phyloP scores from a whole-genome alignment of 495 filamentous ascomycete species.

The Hypoxylon lienhwacheense region DNA sequence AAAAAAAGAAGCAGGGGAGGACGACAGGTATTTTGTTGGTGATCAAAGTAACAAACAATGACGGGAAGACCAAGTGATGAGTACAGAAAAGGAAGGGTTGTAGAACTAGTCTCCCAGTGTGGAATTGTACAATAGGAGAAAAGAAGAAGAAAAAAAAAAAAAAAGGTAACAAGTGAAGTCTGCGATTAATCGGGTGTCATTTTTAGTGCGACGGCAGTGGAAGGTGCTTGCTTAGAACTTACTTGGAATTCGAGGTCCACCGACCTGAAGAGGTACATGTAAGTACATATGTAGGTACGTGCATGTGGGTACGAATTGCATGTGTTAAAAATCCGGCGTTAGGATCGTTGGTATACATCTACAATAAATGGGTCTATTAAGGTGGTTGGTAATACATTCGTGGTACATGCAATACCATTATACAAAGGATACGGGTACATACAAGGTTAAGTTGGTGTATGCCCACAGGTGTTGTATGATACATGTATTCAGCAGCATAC shows the following conservation, averaged over 20 bases:
- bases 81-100: conserved; percentile 18
- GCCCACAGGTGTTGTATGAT: no score
- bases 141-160: conserved; percentile 20
- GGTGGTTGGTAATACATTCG: conserved; percentile 29
- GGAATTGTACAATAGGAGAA: conserved; percentile 26
- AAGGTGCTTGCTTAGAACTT: conserved; percentile 21
- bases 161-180: conserved; percentile 31
- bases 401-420: no score
- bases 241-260: conserved; percentile 19
- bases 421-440: no score
- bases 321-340: conserved; percentile 14
- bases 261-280: background rate
- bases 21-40: conserved; percentile 18
- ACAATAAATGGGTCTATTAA: conserved; percentile 13
- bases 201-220: conserved; percentile 38
- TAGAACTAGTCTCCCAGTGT: conserved; percentile 9
- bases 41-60: conserved; percentile 26
- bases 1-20: conserved; percentile 10
- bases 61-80: conserved; percentile 16
- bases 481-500: no score
- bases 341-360: conserved; percentile 24
- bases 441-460: no score
- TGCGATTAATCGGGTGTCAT: conserved; percentile 37
- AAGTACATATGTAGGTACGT: conserved; percentile 12
- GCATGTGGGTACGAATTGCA: conserved; percentile 16